phyloP scores from a whole-genome alignment of 768 basidiomycete species.

The Termitomyces sp. region DNA sequence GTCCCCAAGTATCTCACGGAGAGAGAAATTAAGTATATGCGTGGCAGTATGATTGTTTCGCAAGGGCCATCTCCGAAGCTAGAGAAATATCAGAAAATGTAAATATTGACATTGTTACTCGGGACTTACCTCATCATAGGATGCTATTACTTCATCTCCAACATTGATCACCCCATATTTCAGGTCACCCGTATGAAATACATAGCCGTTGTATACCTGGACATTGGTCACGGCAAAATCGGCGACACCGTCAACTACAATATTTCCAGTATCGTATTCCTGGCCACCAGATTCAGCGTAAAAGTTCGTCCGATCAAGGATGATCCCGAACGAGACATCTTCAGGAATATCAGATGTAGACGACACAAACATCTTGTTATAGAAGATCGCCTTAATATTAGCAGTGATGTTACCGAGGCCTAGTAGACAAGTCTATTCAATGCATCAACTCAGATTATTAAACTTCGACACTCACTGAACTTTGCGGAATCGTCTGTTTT shows the following conservation, averaged over 20 bases:
- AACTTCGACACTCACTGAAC: constrained; percentile 57
- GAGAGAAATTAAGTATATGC: constrained; percentile 91
- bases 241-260: constrained; percentile 85
- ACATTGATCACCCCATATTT: constrained; percentile 83
- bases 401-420: constrained; percentile 75
- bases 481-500: constrained; percentile 94
- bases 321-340: constrained; percentile 70
- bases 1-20: constrained; percentile 93
- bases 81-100: not conserved
- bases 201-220: constrained; percentile 93
- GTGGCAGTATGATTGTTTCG: constrained; percentile 98
- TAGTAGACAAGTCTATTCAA: constrained; percentile 22
- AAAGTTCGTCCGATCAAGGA: constrained; percentile 92
- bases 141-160: constrained; percentile 78
- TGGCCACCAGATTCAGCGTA: constrained; percentile 98
- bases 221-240: constrained; percentile 95
- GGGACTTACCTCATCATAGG: constrained; percentile 80
- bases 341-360: constrained; percentile 65
- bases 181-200: constrained; percentile 85
- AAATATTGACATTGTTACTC: not conserved
- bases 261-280: constrained; percentile 93
- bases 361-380: constrained; percentile 65
- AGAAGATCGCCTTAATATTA: constrained; percentile 78
- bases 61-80: constrained; percentile 92
- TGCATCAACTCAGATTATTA: not conserved